Base-by-base conservation (phyloP, 2,329 filamentous ascomycete genomes). In the Ophiostoma piceae region DNA sequence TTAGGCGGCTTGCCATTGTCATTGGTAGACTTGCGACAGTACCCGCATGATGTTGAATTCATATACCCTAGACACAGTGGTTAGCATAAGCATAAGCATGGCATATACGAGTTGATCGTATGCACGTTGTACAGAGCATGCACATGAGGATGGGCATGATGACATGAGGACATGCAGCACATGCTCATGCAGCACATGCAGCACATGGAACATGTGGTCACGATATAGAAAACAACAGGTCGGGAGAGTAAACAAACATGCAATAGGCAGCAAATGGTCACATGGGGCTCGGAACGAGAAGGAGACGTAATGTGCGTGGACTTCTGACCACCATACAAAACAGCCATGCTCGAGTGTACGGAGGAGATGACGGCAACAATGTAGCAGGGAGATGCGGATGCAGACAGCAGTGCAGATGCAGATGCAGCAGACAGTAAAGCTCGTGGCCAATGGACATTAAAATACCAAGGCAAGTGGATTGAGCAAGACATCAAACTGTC, bases 31-130 rank as follows among this genome's bases (percentile, higher is more conserved):
- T 3, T 41, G 22, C 16, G n/a, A 14, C 65, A 66, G 19, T 66
- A 66, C 6, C 65, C 65, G 39, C 65, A 66, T 43, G 65, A 66
- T 14, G 39, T 19, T 0, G 65, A 66, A 14, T 66, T 66, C 65
- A 66, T 66, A 29, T 66, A 66, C 9, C 65, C 65, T 66, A 47
- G n/a, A 66, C 5, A 11, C 4, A 41, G 22, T 16, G n/a, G 65
- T 66, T 47, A 66, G 65, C 65, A 66, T 39, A 62, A 62, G 54
- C 7, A 19, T 14, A 2, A 35, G 35, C n/a, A 8, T 51, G 3
- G n/a, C 35, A 35, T n/a, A 51, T 57, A 57, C 22, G 51, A 57
- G 16, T 16, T 47, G 16, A 57, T 57, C 51, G 22, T 54, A 57
- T 57, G 51, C 51, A 57, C 9, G 22, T 11, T 26, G 16, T 29